Conservation (phyloP, 2,329 filamentous ascomycete genomes). For the Elsinoe batatas region DNA sequence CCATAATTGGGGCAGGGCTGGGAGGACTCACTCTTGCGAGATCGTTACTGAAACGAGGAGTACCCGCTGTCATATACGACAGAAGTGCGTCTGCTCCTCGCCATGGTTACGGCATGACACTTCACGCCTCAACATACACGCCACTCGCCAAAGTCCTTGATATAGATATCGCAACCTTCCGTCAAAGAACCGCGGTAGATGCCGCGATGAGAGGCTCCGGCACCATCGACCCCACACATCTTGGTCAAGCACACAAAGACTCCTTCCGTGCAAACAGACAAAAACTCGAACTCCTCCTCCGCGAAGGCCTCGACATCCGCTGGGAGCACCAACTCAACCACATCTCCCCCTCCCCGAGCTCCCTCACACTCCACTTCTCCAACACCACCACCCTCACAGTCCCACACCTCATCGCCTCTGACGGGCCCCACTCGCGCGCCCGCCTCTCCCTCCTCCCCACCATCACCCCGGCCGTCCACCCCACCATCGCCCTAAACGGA, state of each 20-base stretch:
- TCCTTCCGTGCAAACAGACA: slow-evolving; percentile 30
- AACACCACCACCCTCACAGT: slow-evolving; percentile 13
- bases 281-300: slow-evolving; percentile 28
- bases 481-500: slow-evolving; percentile 30
- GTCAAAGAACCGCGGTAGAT: slow-evolving; percentile 26
- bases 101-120: slow-evolving; percentile 32
- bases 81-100: slow-evolving; percentile 21
- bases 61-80: slow-evolving; percentile 28
- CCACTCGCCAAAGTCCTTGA: slow-evolving; percentile 26
- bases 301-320: slow-evolving; percentile 28
- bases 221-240: slow-evolving; percentile 13
- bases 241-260: not conserved
- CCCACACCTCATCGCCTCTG: slow-evolving; percentile 25
- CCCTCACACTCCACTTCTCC: slow-evolving; percentile 4
- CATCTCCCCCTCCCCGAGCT: slow-evolving; percentile 1
- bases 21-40: slow-evolving; percentile 34
- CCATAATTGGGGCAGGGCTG: slow-evolving; percentile 37
- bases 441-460: slow-evolving; percentile 23
- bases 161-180: slow-evolving; percentile 26
- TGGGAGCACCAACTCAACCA: slow-evolving; percentile 25
- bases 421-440: slow-evolving; percentile 31
- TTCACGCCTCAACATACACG: slow-evolving; percentile 26
- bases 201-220: slow-evolving; percentile 22
- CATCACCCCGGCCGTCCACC: slow-evolving; percentile 25
- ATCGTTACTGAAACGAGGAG: slow-evolving; percentile 26